Base-by-base conservation (phyloP, 345 rosid genomes). In the Adansonia digitata region DNA sequence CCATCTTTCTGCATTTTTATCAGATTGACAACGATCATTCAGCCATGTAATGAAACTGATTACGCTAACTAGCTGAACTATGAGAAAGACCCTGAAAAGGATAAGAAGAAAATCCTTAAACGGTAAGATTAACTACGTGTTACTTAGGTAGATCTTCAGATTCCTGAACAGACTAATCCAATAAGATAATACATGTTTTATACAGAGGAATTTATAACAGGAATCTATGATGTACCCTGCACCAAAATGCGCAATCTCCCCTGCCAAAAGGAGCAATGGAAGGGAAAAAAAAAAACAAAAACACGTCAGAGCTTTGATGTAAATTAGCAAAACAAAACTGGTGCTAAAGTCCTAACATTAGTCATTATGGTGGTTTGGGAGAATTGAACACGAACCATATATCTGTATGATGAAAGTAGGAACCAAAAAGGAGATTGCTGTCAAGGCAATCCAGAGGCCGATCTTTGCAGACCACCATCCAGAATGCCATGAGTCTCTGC, bases 191-290 rank as follows among this genome's bases (percentile, higher is more conserved):
- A 73, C 62, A 75, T 67, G 72, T 45, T 72, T 59, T 68, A 20
- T 73, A 7, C 76, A 77, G 51, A 62, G n/a, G 52, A 73, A 79
- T 69, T 27, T 75, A 63, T 31, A 76, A 75, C 51, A 80, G 78
- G 76, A 80, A 74, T 48, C 71, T 64, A 51, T 42, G 12, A 78
- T 94, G 97, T 94, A 94, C 97, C 98, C 98, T 76, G 98, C 98
- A 79, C 98, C 98, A 83, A 94, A 94, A 88, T 91, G 98, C n/a
- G 98, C 97, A 75, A 94, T 80, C 83, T 92, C 95, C 67, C 98
- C 98, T 94, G 88, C 85, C 60, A 77, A 80, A 73, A 37, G 34
- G 51, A 45, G 55, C 13, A 26, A 20, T 4, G 2, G 61, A 77
- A 77, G 13, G 34, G 24, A 39, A 61, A 37, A 15, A 0, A 22